phyloP scores from a whole-genome alignment of 805 yeast genomes.

The Suhomyces emberorum region DNA sequence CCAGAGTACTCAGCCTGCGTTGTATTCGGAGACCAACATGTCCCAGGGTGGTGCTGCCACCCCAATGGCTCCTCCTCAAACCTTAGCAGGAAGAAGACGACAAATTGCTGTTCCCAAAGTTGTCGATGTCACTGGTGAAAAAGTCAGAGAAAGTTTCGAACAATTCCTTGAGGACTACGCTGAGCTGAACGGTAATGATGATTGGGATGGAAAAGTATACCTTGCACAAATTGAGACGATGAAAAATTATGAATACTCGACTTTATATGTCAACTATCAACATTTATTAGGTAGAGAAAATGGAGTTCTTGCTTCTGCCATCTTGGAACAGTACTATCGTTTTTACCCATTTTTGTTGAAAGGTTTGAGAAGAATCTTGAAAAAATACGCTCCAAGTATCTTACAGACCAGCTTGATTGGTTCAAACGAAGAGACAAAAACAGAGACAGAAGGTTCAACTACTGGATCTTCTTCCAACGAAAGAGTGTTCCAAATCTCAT shows the following conservation, averaged over 20 bases:
- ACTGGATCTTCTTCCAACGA: constrained; percentile 50
- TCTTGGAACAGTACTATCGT: constrained; percentile 87
- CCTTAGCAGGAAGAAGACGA: constrained; percentile 46
- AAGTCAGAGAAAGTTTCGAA: constrained; percentile 88
- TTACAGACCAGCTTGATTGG: constrained; percentile 44
- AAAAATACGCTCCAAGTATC: constrained; percentile 70
- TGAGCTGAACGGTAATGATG: constrained; percentile 38
- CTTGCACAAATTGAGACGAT: constrained; percentile 77
- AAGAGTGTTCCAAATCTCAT: constrained; percentile 82
- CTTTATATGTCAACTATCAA: constrained; percentile 80
- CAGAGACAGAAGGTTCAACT: constrained; percentile 36
- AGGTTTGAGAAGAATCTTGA: constrained; percentile 72
- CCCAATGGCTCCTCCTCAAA: constrained; percentile 10
- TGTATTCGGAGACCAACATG: constrained; percentile 24
- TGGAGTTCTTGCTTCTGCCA: constrained; percentile 86
- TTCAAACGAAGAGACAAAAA: constrained; percentile 31
- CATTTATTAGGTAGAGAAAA: constrained; percentile 74
- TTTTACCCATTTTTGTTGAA: constrained; percentile 79
- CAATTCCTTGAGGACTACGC: constrained; percentile 69
- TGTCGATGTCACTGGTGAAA: constrained; percentile 87
- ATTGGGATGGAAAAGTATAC: constrained; percentile 58
- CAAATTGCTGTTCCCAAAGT: constrained; percentile 78
- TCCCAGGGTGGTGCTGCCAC: constrained; percentile 15
- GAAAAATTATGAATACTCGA: constrained; percentile 69
- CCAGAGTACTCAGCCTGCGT: constrained; percentile 21